Percentiles rank a stretch among this genome's conserved stretches.
phyloP scores from a whole-genome alignment of 331 rosid species.

The Rosa hybrid region DNA sequence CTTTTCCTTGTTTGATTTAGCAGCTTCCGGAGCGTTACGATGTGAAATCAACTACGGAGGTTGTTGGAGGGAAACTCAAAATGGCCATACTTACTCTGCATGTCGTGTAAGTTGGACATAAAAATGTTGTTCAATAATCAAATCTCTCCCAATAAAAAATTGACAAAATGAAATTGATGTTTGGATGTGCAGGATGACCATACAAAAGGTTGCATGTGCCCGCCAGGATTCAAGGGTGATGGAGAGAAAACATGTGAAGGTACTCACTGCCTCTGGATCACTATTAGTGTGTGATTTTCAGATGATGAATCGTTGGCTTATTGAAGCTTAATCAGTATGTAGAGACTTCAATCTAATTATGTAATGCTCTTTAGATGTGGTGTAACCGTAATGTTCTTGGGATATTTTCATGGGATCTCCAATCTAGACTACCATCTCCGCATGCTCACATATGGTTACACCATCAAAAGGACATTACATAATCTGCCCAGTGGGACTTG shows the following conservation, averaged over 20 bases:
- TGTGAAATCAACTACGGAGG: conserved; percentile 93
- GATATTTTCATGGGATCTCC: neutral
- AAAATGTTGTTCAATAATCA: neutral
- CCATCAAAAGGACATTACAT: neutral
- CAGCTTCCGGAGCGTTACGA: conserved; percentile 82
- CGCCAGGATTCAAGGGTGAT: conserved; percentile 89
- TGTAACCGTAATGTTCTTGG: neutral
- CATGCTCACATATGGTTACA: neutral
- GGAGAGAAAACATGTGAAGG: conserved; percentile 82
- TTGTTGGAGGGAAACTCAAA: conserved; percentile 71
- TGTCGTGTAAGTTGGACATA: conserved; percentile 60
- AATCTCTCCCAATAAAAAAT: neutral
- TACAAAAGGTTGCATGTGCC: conserved; percentile 80
- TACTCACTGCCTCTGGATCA: conserved; percentile 34
- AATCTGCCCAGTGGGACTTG: neutral
- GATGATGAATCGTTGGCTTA: neutral
- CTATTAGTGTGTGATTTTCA: neutral
- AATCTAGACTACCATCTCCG: neutral
- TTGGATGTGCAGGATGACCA: conserved; percentile 60
- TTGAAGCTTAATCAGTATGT: neutral
- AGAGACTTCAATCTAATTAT: neutral
- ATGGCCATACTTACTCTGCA: conserved; percentile 71
- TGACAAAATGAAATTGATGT: neutral
- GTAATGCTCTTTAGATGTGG: neutral
- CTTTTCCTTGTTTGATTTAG: conserved; percentile 23